These are phyloP conservation scores for Akanthomyces dipterigenus DNA, from an alignment of 2,329 filamentous ascomycete genomes.

Conservation along the genomic window DNA sequence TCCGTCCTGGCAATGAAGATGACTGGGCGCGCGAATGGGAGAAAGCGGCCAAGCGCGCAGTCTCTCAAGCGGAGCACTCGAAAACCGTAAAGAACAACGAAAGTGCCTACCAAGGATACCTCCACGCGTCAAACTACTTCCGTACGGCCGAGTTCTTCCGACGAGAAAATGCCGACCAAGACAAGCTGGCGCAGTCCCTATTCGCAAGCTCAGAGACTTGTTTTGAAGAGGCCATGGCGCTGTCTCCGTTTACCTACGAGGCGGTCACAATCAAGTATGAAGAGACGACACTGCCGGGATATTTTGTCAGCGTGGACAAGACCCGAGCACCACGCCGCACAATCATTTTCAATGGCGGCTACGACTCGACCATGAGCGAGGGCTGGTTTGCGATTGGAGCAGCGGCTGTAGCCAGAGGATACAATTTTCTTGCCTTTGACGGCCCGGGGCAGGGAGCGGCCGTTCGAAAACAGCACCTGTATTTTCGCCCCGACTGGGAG, in stretches of 20 bases:
- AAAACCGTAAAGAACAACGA: background rate
- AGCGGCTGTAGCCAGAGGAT: background rate
- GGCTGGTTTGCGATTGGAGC: slow-evolving; percentile 7
- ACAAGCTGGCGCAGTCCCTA: background rate
- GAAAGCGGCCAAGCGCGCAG: background rate
- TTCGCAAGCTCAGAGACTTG: background rate
- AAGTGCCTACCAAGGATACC: background rate
- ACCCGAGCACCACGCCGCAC: background rate
- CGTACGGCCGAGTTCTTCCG: slow-evolving; percentile 7
- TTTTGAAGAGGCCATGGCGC: slow-evolving; percentile 4
- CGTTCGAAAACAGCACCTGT: background rate
- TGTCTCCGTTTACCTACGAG: background rate
- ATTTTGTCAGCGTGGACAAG: background rate
- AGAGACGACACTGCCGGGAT: background rate
- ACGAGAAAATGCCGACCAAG: background rate
- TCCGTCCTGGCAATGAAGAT: slow-evolving; percentile 5
- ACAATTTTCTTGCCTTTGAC: slow-evolving; percentile 8
- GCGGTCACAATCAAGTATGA: background rate
- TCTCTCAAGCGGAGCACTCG: background rate
- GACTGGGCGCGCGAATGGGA: background rate
- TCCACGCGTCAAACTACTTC: slow-evolving; percentile 5
- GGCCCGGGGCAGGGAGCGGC: slow-evolving; percentile 3
- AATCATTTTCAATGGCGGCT: slow-evolving; percentile 5
- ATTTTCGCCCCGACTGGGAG: slow-evolving; percentile 8
- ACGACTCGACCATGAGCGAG: slow-evolving; percentile 5